Percentiles rank a stretch among this genome's conserved stretches.
Evolutionary conservation across 169 alveolate species (phyloP).

Genomic region (Plasmodium cynomolgi): DNA sequence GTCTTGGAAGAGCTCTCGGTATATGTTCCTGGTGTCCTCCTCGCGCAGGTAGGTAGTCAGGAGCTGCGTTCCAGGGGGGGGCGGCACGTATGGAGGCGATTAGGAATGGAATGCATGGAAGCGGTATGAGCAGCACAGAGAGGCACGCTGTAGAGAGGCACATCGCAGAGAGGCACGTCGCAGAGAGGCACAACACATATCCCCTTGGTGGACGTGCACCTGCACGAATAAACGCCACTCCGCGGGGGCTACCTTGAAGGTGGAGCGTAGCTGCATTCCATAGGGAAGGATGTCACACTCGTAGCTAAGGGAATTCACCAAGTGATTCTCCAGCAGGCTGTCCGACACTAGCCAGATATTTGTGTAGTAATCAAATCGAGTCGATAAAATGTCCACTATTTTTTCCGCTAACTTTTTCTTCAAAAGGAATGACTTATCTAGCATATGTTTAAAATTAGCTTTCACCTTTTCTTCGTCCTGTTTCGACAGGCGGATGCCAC

Average conservation of each 20-base stretch:
- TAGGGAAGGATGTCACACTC: constrained; percentile 43
- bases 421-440: constrained; percentile 8
- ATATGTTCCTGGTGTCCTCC: constrained; percentile 15
- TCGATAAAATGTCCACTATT: constrained; percentile 25
- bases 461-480: not conserved
- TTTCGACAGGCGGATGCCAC: not conserved
- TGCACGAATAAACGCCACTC: not conserved
- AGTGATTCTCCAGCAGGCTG: constrained; percentile 14
- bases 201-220: not conserved
- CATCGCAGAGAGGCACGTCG: not conserved
- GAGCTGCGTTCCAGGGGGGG: not conserved
- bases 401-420: constrained; percentile 18
- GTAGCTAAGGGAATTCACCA: constrained; percentile 14
- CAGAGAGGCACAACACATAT: not conserved
- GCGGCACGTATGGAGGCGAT: not conserved
- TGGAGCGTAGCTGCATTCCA: constrained; percentile 41
- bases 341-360: constrained; percentile 42
- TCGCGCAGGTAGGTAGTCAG: constrained; percentile 16
- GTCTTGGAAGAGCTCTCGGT: constrained; percentile 28
- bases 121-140: not conserved
- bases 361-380: constrained; percentile 31
- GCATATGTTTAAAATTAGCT: constrained; percentile 6
- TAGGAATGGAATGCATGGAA: too few species aligned
- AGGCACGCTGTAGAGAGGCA: too few species aligned
- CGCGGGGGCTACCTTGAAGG: constrained; percentile 6